Evolutionary conservation across 345 rosid species (phyloP).

Genomic region (Citrus sp.): DNA sequence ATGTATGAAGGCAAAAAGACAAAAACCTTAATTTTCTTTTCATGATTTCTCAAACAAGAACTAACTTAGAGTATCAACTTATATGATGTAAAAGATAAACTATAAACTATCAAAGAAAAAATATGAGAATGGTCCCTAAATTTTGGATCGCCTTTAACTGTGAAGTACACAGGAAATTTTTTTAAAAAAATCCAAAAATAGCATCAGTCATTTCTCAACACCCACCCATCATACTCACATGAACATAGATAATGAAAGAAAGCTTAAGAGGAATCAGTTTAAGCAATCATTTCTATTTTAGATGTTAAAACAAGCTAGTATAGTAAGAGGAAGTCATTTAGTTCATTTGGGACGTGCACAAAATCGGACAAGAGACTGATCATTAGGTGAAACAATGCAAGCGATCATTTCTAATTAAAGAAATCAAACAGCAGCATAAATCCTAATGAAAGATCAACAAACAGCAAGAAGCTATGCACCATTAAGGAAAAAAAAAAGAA

Average conservation of each 20-base stretch:
- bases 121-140: background rate
- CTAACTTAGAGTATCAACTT: background rate
- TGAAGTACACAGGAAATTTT: background rate
- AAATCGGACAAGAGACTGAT: background rate
- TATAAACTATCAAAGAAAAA: background rate
- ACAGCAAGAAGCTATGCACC: background rate
- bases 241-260: background rate
- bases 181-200: background rate
- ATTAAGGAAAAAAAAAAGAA: background rate
- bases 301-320: background rate
- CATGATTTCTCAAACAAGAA: background rate
- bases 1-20: constrained; percentile 39
- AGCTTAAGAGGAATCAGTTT: background rate
- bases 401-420: background rate
- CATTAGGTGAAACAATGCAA: background rate
- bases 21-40: constrained; percentile 20
- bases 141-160: background rate
- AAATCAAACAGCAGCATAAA: constrained; percentile 3
- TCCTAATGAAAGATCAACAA: background rate
- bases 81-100: background rate
- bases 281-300: background rate
- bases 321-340: background rate
- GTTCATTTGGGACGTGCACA: background rate
- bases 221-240: background rate
- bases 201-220: background rate